Conservation (phyloP, 2,329 filamentous ascomycete species). For the Rachicladosporium sp. region DNA sequence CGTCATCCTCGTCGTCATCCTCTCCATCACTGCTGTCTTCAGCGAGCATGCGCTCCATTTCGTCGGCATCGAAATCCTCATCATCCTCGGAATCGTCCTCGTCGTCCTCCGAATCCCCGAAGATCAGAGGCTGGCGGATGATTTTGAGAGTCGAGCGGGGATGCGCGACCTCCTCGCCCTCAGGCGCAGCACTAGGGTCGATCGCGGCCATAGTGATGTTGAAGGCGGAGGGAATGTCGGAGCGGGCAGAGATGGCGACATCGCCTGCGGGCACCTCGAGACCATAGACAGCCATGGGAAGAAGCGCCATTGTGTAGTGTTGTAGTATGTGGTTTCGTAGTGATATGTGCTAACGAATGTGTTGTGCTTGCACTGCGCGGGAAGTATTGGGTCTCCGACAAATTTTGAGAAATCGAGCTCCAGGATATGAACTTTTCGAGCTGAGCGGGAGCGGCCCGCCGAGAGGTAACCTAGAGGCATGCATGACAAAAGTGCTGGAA, state of each 20-base stretch:
- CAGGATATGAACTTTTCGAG: too few species aligned
- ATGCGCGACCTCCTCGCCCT: constrained; percentile 32
- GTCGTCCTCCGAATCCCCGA: constrained; percentile 34
- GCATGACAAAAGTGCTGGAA: too few species aligned
- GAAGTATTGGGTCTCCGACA: too few species aligned
- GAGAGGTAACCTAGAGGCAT: too few species aligned
- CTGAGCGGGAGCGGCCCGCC: too few species aligned
- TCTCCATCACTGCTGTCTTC: constrained; percentile 46
- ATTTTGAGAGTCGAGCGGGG: constrained; percentile 83
- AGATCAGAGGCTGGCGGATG: constrained; percentile 57
- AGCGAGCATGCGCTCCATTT: constrained; percentile 39
- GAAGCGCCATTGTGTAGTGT: constrained; percentile 13
- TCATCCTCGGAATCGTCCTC: constrained; percentile 54
- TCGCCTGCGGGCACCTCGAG: constrained; percentile 80
- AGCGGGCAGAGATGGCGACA: constrained; percentile 64
- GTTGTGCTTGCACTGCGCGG: not conserved
- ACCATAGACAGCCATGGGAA: constrained; percentile 70
- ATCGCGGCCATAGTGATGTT: constrained; percentile 98
- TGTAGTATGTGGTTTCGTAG: too few species aligned
- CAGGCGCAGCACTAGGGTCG: constrained; percentile 63
- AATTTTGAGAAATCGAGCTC: too few species aligned
- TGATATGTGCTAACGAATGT: not conserved
- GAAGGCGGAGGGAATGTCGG: constrained; percentile 76
- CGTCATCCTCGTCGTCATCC: constrained; percentile 40
- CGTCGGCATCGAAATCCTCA: constrained; percentile 36